A percentile compares a stretch with the other conserved stretches of the same genome.
phyloP scores from a whole-genome alignment of 2,329 filamentous ascomycete genomes.

The Hypoxylon sp. region DNA sequence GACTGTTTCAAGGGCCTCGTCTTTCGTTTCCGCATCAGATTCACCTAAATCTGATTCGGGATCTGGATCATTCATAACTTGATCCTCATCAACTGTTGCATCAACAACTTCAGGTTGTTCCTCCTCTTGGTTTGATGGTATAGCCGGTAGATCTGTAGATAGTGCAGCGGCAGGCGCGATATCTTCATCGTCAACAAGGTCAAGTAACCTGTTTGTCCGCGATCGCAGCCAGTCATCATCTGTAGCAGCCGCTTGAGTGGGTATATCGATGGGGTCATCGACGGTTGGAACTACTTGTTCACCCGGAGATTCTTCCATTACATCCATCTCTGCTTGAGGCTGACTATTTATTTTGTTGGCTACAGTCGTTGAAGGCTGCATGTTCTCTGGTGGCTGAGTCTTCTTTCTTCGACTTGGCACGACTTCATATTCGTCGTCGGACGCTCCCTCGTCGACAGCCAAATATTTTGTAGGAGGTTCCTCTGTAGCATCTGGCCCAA shows the following conservation, averaged over 20 bases:
- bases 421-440: constrained; percentile 82
- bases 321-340: constrained; percentile 9
- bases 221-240: constrained; percentile 95
- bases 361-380: background rate
- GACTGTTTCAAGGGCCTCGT: constrained; percentile 71
- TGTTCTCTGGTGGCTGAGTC: constrained; percentile 59
- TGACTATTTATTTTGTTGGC: background rate
- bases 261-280: constrained; percentile 11
- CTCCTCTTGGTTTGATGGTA: constrained; percentile 16
- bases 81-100: constrained; percentile 34
- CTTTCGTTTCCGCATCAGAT: constrained; percentile 56
- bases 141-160: background rate
- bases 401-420: constrained; percentile 69
- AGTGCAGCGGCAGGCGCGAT: constrained; percentile 46
- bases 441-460: constrained; percentile 69
- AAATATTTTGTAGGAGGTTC: constrained; percentile 61
- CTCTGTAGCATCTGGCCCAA: constrained; percentile 53
- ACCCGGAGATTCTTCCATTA: constrained; percentile 15
- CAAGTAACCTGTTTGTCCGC: constrained; percentile 87
- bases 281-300: constrained; percentile 16
- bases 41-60: constrained; percentile 34
- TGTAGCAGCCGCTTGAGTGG: constrained; percentile 63
- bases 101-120: constrained; percentile 36
- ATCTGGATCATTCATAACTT: constrained; percentile 42
- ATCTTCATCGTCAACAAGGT: constrained; percentile 83